phyloP scores from a whole-genome alignment of 2,329 filamentous ascomycete species.

The Apiospora malaysiana region DNA sequence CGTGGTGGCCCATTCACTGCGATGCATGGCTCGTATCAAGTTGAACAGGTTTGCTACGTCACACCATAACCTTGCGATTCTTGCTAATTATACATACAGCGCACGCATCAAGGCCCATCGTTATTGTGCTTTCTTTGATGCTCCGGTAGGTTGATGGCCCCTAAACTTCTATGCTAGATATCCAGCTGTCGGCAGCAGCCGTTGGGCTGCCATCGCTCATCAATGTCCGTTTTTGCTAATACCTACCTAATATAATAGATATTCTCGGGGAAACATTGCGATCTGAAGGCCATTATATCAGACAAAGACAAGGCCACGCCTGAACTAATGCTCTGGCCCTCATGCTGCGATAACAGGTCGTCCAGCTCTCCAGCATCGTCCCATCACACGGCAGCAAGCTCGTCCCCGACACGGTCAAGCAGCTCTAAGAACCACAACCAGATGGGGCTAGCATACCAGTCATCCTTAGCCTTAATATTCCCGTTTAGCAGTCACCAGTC shows the following conservation, averaged over 20 bases:
- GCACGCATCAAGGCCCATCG: conserved; percentile 58
- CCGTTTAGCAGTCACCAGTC: conserved; percentile 54
- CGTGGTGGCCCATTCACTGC: conserved; percentile 49
- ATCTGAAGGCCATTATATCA: conserved; percentile 45
- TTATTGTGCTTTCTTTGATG: conserved; percentile 57
- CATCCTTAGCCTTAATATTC: conserved; percentile 34
- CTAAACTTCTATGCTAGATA: background rate
- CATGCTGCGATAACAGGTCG: conserved; percentile 41
- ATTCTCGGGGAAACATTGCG: conserved; percentile 56
- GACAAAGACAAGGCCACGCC: conserved; percentile 32
- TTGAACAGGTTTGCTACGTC: conserved; percentile 48
- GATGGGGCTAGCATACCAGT: conserved; percentile 19
- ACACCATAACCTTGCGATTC: background rate
- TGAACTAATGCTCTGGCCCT: conserved; percentile 40
- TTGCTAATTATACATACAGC: conserved; percentile 35
- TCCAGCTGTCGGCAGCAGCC: no score
- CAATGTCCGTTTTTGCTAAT: background rate
- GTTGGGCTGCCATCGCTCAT: background rate
- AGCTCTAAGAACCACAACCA: conserved; percentile 32
- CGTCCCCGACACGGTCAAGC: conserved; percentile 37
- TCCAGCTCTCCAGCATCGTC: conserved; percentile 30
- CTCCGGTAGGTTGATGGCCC: conserved; percentile 42
- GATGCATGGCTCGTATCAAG: conserved; percentile 55
- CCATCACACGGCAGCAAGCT: conserved; percentile 34
- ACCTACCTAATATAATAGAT: background rate